Conservation (phyloP, 2,329 filamentous ascomycete species). For the Ophiostoma perfectum region DNA sequence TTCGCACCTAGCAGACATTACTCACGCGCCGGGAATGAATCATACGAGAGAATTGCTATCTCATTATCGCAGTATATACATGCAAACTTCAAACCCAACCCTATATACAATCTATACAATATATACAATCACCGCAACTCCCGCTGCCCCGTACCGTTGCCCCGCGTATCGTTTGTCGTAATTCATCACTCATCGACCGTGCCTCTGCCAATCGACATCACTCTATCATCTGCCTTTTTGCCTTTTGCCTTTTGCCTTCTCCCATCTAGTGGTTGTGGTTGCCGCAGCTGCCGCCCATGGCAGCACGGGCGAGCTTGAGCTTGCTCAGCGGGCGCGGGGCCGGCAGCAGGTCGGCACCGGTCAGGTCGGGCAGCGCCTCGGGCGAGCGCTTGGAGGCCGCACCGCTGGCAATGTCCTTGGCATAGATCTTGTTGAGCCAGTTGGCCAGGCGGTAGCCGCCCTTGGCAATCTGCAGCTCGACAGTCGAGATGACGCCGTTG, state of each 20-base stretch:
- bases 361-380: constrained; percentile 1
- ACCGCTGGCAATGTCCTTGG: constrained; percentile 1
- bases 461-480: constrained; percentile 43
- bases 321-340: constrained; percentile 17
- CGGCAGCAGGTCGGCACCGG: constrained; percentile 19
- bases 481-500: constrained; percentile 36
- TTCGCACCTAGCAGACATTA: too few species aligned
- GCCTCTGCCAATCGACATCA: background rate
- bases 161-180: background rate
- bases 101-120: constrained; percentile 6
- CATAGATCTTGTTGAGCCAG: constrained; percentile 19
- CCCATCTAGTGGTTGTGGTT: constrained; percentile 12
- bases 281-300: constrained; percentile 17
- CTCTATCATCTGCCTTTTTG: background rate
- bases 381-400: background rate
- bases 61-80: background rate
- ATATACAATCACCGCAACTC: background rate
- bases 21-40: too few species aligned
- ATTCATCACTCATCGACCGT: background rate
- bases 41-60: too few species aligned
- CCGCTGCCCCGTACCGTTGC: background rate
- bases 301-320: constrained; percentile 18
- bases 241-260: background rate
- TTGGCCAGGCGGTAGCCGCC: constrained; percentile 35
- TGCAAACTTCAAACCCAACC: background rate